These are phyloP conservation scores for Ophiosphaerella herpotricha DNA, from an alignment of 2,329 filamentous ascomycete genomes.

Conservation along the genomic window DNA sequence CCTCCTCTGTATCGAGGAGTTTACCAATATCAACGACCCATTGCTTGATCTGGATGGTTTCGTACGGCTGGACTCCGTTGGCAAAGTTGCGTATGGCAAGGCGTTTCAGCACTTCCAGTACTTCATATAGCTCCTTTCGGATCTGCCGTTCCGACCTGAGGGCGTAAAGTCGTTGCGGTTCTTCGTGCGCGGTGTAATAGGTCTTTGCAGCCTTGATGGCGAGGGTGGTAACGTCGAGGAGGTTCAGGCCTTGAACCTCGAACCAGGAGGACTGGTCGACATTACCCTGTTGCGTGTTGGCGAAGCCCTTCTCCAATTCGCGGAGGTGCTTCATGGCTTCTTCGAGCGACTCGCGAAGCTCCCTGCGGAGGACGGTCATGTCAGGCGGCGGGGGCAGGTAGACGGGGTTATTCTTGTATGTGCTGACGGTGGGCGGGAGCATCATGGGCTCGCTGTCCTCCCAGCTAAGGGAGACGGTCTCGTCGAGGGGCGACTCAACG, in stretches of 20 bases:
- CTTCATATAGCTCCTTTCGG: slow-evolving; percentile 78
- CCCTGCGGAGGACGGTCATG: slow-evolving; percentile 74
- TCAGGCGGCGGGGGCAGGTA: slow-evolving; percentile 83
- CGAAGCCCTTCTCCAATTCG: slow-evolving; percentile 56
- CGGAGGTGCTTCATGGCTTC: slow-evolving; percentile 71
- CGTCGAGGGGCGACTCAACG: slow-evolving; percentile 59
- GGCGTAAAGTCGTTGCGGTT: slow-evolving; percentile 80
- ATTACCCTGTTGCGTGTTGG: slow-evolving; percentile 8
- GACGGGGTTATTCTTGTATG: slow-evolving; percentile 85
- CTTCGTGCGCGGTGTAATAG: slow-evolving; percentile 92
- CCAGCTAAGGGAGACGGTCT: slow-evolving; percentile 54
- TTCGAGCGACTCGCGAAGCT: slow-evolving; percentile 68
- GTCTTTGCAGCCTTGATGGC: slow-evolving; percentile 95
- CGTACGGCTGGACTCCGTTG: slow-evolving; percentile 77
- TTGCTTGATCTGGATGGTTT: slow-evolving; percentile 72
- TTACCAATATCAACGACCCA: slow-evolving; percentile 82
- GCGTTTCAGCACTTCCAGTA: slow-evolving; percentile 88
- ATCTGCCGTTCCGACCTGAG: slow-evolving; percentile 89
- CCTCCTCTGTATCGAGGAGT: slow-evolving; percentile 77
- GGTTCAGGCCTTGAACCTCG: slow-evolving; percentile 87
- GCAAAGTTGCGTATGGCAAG: slow-evolving; percentile 88
- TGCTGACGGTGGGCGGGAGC: slow-evolving; percentile 96
- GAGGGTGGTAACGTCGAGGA: slow-evolving; percentile 89
- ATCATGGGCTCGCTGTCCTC: slow-evolving; percentile 74
- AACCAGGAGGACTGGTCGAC: slow-evolving; percentile 68